phyloP scores from a whole-genome alignment of 768 basidiomycete species.

The Boletales sp. region DNA sequence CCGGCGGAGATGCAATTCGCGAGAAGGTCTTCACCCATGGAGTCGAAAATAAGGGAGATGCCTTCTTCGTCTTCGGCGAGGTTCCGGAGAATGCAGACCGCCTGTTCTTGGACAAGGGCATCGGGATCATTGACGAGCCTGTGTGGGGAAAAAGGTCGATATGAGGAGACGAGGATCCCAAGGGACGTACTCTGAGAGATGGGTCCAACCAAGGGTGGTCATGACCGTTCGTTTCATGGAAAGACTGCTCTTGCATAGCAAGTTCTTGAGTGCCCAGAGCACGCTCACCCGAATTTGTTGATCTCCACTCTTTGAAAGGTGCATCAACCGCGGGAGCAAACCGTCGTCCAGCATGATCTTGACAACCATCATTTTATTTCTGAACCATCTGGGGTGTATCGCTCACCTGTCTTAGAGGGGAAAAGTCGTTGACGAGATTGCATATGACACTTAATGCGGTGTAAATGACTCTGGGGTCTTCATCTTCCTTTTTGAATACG shows the following conservation, averaged over 20 bases:
- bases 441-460: constrained; percentile 76
- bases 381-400: background rate
- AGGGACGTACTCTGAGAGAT: constrained; percentile 50
- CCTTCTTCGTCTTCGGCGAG: constrained; percentile 63
- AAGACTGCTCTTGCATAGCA: constrained; percentile 61
- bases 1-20: constrained; percentile 45
- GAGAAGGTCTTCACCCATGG: constrained; percentile 45
- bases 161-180: background rate
- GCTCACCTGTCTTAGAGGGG: constrained; percentile 70
- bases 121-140: constrained; percentile 58
- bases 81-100: constrained; percentile 62
- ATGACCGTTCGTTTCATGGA: constrained; percentile 66
- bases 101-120: constrained; percentile 64
- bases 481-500: constrained; percentile 51
- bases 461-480: constrained; percentile 66
- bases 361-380: background rate
- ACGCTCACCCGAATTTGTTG: constrained; percentile 61
- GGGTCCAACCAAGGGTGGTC: constrained; percentile 62
- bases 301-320: constrained; percentile 52
- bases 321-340: constrained; percentile 59
- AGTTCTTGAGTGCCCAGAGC: constrained; percentile 86
- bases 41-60: constrained; percentile 56
- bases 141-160: background rate
- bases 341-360: constrained; percentile 69
- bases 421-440: constrained; percentile 85